A percentile compares a stretch with the other conserved stretches of the same genome.
phyloP scores from a whole-genome alignment of 768 basidiomycete species.

The Leccinum subgranulosum region DNA sequence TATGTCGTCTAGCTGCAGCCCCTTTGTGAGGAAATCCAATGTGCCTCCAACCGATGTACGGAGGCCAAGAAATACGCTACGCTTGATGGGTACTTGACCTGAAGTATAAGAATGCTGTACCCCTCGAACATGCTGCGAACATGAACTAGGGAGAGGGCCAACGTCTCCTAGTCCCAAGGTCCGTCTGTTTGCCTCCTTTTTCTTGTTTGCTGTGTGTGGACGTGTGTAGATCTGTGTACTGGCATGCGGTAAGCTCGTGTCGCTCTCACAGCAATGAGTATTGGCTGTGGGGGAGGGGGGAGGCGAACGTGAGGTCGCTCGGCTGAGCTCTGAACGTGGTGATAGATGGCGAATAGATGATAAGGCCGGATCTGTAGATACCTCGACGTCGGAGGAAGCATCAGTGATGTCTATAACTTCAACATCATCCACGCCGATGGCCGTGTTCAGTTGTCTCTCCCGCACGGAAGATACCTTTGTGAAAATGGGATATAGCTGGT shows the following conservation, averaged over 20 bases:
- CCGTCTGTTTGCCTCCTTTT: slow-evolving; percentile 1
- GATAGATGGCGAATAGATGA: slow-evolving; percentile 8
- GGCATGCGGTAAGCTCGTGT: slow-evolving; percentile 9
- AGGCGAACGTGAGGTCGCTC: slow-evolving; percentile 6
- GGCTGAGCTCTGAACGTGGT: slow-evolving; percentile 8
- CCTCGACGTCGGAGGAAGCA: slow-evolving; percentile 13
- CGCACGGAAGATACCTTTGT: slow-evolving; percentile 6
- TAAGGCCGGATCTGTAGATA: slow-evolving; percentile 11
- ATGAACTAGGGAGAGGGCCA: slow-evolving; percentile 48
- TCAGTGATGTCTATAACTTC: slow-evolving; percentile 21
- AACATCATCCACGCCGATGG: slow-evolving; percentile 13
- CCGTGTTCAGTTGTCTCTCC: slow-evolving; percentile 1
- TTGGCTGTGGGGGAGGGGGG: background rate
- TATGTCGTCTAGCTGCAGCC: background rate
- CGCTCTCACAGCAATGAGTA: background rate
- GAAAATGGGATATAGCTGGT: slow-evolving; percentile 27
- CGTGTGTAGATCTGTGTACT: background rate
- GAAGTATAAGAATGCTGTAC: slow-evolving; percentile 41
- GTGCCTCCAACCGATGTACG: slow-evolving; percentile 6
- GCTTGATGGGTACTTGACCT: slow-evolving; percentile 10
- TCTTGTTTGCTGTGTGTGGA: slow-evolving; percentile 2
- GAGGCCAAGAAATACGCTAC: background rate
- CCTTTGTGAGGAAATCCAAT: slow-evolving; percentile 19
- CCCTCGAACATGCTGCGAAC: slow-evolving; percentile 62
- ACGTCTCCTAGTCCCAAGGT: background rate